Conservation (phyloP, 768 basidiomycete genomes). For the Pleurotus tuber-regium region DNA sequence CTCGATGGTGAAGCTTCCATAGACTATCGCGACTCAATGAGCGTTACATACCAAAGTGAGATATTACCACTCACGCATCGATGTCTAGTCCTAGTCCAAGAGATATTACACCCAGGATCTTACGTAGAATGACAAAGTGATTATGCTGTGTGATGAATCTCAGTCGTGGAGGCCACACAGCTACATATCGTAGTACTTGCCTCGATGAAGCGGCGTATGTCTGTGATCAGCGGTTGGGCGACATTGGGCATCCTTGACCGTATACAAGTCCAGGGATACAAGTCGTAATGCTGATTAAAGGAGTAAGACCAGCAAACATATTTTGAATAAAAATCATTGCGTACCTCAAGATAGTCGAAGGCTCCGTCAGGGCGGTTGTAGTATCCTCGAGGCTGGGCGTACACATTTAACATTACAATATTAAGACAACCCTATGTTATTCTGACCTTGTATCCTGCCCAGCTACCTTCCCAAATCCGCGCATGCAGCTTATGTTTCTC, state of each 20-base stretch:
- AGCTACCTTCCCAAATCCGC: conserved; percentile 14
- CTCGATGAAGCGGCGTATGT: conserved; percentile 15
- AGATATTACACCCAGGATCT: conserved; percentile 15
- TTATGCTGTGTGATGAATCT: conserved; percentile 9
- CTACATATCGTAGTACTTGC: conserved; percentile 1
- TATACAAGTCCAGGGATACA: conserved; percentile 11
- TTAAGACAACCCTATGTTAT: neutral
- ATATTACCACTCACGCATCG: conserved; percentile 11
- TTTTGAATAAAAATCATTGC: conserved; percentile 3
- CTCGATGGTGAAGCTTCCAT: conserved; percentile 16
- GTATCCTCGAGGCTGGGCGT: conserved; percentile 14
- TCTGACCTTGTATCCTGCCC: conserved; percentile 18
- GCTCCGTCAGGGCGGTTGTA: conserved; percentile 14
- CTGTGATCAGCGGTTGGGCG: conserved; percentile 11
- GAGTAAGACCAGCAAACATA: neutral
- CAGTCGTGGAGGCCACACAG: neutral
- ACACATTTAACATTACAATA: neutral
- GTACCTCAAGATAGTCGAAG: conserved; percentile 14
- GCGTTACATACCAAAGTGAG: neutral
- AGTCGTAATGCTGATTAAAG: conserved; percentile 13
- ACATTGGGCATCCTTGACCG: conserved; percentile 11
- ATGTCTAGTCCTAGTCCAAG: conserved; percentile 13
- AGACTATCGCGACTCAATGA: conserved; percentile 8
- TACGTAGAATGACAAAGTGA: conserved; percentile 16
- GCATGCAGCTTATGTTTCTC: conserved; percentile 14